Evolutionary conservation across 2,329 filamentous ascomycete species (phyloP).

Genomic region (Chaetomiaceae sp.): DNA sequence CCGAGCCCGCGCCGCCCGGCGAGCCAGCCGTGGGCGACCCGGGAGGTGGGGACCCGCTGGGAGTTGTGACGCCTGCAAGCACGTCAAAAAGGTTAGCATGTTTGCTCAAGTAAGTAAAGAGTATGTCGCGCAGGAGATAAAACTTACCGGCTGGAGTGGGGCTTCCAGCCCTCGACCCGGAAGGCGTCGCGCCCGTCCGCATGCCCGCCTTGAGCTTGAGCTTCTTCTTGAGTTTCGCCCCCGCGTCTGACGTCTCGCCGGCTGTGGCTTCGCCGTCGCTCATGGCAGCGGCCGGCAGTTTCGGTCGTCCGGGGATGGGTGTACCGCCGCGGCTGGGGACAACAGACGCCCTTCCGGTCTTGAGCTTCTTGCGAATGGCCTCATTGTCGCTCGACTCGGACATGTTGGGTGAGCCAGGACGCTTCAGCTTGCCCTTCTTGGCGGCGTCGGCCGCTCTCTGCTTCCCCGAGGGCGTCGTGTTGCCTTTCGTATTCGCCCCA

Average conservation of each 20-base stretch:
- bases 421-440: slow-evolving; percentile 66
- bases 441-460: slow-evolving; percentile 41
- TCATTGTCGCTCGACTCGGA: slow-evolving; percentile 93
- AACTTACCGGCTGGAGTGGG: slow-evolving; percentile 44
- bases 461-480: slow-evolving; percentile 50
- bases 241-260: slow-evolving; percentile 60
- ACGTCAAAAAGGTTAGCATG: too few relatives aligned
- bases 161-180: slow-evolving; percentile 58
- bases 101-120: too few relatives aligned
- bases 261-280: slow-evolving; percentile 71
- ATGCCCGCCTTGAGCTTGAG: slow-evolving; percentile 49
- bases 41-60: slow-evolving; percentile 25
- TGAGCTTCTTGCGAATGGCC: slow-evolving; percentile 71
- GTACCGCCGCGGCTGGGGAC: slow-evolving; percentile 52
- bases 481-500: slow-evolving; percentile 63
- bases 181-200: slow-evolving; percentile 47
- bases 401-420: slow-evolving; percentile 77
- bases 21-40: background rate
- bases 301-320: slow-evolving; percentile 45
- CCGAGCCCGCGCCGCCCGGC: slow-evolving; percentile 42
- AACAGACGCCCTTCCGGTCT: slow-evolving; percentile 52
- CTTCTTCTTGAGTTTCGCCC: slow-evolving; percentile 46
- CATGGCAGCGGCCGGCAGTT: slow-evolving; percentile 50
- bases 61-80: slow-evolving; percentile 15
- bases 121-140: background rate